These are phyloP conservation scores for Camellia granthamiana DNA, from an alignment of 148 eudicot genomes.

Conservation along the genomic window DNA sequence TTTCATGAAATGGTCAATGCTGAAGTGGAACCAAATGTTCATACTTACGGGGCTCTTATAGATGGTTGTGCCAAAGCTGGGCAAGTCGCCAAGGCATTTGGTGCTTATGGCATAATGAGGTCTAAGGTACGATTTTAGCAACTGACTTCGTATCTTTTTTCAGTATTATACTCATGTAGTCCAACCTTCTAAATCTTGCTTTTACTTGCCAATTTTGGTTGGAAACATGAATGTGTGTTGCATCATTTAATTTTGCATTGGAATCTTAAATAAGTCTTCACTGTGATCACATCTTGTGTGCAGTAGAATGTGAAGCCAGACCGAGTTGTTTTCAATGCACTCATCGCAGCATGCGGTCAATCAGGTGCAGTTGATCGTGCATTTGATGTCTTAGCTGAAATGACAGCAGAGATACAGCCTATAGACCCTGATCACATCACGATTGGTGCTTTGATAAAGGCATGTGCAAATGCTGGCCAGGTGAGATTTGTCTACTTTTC, in stretches of 20 bases:
- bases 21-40: constrained; percentile 82
- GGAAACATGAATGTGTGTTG: constrained; percentile 7
- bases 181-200: neutral
- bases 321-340: constrained; percentile 94
- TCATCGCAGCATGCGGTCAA: constrained; percentile 97
- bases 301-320: constrained; percentile 99
- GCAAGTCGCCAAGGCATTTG: constrained; percentile 97
- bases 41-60: constrained; percentile 96
- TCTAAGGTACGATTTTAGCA: constrained; percentile 61
- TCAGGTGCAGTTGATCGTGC: constrained; percentile 98
- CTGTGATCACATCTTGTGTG: constrained; percentile 43
- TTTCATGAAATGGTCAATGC: constrained; percentile 92
- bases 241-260: constrained; percentile 15
- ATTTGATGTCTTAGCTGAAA: constrained; percentile 90
- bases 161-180: neutral
- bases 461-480: constrained; percentile 87
- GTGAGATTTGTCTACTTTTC: constrained; percentile 38
- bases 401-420: constrained; percentile 70
- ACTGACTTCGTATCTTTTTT: neutral
- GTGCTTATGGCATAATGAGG: constrained; percentile 97
- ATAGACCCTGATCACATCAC: constrained; percentile 95
- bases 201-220: constrained; percentile 2
- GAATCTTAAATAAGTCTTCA: constrained; percentile 23
- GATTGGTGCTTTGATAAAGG: constrained; percentile 89
- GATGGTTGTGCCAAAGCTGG: constrained; percentile 98